Evolutionary conservation across 805 yeast species (phyloP), one percentile per base, ranked within the genome.

Genomic region (Wickerhamiella allomyrinae): DNA sequence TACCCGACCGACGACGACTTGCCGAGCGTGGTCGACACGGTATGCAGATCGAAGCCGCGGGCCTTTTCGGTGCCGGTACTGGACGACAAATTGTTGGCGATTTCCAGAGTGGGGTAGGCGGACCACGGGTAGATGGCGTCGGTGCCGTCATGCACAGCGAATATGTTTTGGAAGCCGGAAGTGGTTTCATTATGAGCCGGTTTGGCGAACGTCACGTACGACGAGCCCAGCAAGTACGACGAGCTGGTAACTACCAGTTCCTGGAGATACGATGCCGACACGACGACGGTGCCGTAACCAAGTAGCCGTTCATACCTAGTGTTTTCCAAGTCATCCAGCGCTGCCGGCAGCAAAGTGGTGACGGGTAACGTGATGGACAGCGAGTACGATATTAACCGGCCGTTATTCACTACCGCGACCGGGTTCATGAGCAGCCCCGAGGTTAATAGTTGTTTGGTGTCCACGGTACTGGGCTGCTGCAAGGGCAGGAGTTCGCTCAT

Each of bases 1-100:
- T 44, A 52, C 2, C 56, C 56, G 10, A 51, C 53, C n/a, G 53
- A 46, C 1, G 53, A 53, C 8, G 27, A 15, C 11, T 19, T n/a
- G 9, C 33, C 20, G 11, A 15, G n/a, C 2, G 49, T 49, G 1
- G 39, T 36, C 8, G 14, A 36, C 10, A 23, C 25, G 8, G 55
- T 46, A 11, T 37, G 38, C 40, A 47, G 29, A 8, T 20, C 14
- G 29, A 15, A n/a, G 5, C 29, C 29, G 9, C 29, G 19, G 10
- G 25, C 29, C 8, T 15, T 14, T 9, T 36, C 29, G 27, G 15
- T 29, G 3, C 29, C 20, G 6, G 39, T 3, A 10, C 24, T 11
- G 4, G 20, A 14, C 8, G 35, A 19, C 11, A 46, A 34, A 2
- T 27, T 20, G 1, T 36, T 14, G 20, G 42, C 47, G 13, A 39